Evolutionary conservation across 1,284 basidiomycete genomes (phyloP).

Genomic region (Mycena sp.): DNA sequence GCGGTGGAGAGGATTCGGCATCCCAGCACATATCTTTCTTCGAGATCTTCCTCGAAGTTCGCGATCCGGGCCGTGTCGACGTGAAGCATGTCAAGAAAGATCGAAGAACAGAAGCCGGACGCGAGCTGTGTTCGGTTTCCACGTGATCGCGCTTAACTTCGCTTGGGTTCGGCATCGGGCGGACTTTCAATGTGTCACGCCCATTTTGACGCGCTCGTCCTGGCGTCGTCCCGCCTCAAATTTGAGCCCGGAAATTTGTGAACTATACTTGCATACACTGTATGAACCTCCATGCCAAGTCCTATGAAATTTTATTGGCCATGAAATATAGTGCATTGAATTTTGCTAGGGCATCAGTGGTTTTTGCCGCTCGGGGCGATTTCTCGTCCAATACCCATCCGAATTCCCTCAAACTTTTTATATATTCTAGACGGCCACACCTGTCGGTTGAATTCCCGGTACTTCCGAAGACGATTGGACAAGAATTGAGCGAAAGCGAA

Average conservation of each 20-base stretch:
- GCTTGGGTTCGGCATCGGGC: not conserved
- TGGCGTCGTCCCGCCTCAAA: not conserved
- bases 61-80: not conserved
- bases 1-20: not conserved
- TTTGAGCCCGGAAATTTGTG: not conserved
- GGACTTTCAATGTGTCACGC: too few species aligned
- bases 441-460: conserved; percentile 6
- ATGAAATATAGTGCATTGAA: too few species aligned
- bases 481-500: too few species aligned
- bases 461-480: too few species aligned
- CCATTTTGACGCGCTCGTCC: too few species aligned
- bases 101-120: not conserved
- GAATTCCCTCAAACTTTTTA: not conserved
- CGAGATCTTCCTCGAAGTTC: not conserved
- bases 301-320: too few species aligned
- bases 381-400: conserved; percentile 12
- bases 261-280: not conserved
- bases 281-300: not conserved
- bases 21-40: not conserved
- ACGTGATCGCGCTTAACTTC: not conserved
- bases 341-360: too few species aligned
- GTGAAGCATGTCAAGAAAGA: not conserved
- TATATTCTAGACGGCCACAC: conserved; percentile 1
- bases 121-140: not conserved
- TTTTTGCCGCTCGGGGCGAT: not conserved